Evolutionary conservation across 257 asterid genomes (phyloP), one percentile per base, ranked within the genome.

Genomic region (Solanum bukasovii): DNA sequence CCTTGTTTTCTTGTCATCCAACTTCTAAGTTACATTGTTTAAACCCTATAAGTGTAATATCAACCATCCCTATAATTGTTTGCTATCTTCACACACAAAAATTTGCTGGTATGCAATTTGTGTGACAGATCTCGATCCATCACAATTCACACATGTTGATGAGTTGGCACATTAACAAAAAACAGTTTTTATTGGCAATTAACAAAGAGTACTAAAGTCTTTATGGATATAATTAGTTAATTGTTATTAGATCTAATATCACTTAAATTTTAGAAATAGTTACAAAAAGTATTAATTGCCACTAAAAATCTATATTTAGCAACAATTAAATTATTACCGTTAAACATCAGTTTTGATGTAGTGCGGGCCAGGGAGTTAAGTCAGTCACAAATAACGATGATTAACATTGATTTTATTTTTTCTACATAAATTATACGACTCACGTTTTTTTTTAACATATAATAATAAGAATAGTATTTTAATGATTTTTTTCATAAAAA

Each of bases 201-300:
- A 56, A 56, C 4, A 56, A 56, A 56, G 2, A 56, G 11, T 56
- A 0, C 9, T 56, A 56, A 56, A 56, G 0, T 20, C 1, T 20
- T 20, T 7, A 56, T 56, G 5, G 11, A 0, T 52, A 18, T 56
- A 20, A 56, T 20, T 56, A 20, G 25, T 20, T 56, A 56, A 56
- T 7, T 56, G 0, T 56, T 20, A 56, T 20, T 56, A 18, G 10
- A 56, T 20, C 0, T 2, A 56, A 56, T 20, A 56, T 20, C 9
- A 56, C 2, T 20, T 56, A 7, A 3, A 1, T 0, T 56, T 56
- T 3, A 56, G 0, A 1, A 20, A 56, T 16, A n/a, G 2, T 56
- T 56, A 2, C 0, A 20, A 56, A 56, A 6, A 56, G 0, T 20
- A 0, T 0, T 56, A 7, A 56, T 52, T 52, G 0, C 0, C 9